A percentile compares a stretch with the other conserved stretches of the same genome.
These are phyloP conservation scores for Claviceps humidiphila DNA, from an alignment of 2,329 filamentous ascomycete genomes.

Conservation along the genomic window DNA sequence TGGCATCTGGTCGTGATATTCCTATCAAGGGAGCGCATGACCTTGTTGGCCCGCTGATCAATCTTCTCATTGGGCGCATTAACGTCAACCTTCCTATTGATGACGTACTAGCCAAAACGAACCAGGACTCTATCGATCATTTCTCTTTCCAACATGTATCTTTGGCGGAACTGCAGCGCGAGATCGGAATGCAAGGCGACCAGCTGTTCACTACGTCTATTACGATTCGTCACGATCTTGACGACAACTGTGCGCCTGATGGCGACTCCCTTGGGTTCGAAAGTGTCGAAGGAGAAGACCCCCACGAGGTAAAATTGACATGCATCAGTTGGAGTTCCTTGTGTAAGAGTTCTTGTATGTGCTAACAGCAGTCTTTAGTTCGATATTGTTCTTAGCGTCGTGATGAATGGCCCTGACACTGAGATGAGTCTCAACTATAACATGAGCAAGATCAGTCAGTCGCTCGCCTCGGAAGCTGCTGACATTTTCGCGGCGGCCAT, in stretches of 20 bases:
- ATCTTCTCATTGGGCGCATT: too few species aligned
- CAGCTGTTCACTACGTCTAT: constrained; percentile 2
- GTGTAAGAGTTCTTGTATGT: not conserved
- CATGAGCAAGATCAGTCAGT: not conserved
- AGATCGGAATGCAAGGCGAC: not conserved
- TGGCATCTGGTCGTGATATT: too few species aligned
- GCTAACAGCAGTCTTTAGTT: not conserved
- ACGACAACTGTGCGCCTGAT: not conserved
- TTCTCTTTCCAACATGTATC: constrained; percentile 3
- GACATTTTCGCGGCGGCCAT: not conserved
- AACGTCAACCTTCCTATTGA: too few species aligned
- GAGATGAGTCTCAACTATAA: not conserved
- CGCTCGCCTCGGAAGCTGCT: not conserved
- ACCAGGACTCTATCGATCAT: too few species aligned
- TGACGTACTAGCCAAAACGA: too few species aligned
- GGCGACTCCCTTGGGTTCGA: not conserved
- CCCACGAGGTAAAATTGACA: not conserved
- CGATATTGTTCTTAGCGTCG: constrained; percentile 1
- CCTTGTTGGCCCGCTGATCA: too few species aligned
- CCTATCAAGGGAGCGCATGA: too few species aligned
- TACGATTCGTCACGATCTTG: not conserved
- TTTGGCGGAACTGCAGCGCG: constrained; percentile 1
- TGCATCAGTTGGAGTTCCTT: too few species aligned
- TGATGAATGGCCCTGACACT: not conserved
- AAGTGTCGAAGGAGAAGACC: not conserved